Evolutionary conservation across 306 rosid genomes (phyloP).

Genomic region (Fagus crenata): DNA sequence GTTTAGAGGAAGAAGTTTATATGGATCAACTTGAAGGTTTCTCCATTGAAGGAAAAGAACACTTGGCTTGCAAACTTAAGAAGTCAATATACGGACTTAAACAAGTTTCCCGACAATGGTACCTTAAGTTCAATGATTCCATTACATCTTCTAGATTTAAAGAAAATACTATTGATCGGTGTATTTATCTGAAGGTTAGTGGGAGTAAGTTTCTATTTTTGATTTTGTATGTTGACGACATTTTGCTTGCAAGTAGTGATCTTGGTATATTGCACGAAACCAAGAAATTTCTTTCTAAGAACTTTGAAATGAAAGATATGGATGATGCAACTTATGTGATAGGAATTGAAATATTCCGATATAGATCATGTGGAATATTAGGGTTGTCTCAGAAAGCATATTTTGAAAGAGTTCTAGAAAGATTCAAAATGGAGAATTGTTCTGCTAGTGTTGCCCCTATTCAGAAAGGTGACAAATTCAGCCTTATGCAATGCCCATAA

Average conservation of each 20-base stretch:
- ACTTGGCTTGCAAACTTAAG: not conserved
- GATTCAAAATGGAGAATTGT: too few relatives aligned
- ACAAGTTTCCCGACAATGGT: not conserved
- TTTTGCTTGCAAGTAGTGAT: not conserved
- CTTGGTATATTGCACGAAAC: not conserved
- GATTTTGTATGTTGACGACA: not conserved
- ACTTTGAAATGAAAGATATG: not conserved
- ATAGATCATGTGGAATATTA: not conserved
- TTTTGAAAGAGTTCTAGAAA: not conserved
- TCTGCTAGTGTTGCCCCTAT: too few relatives aligned
- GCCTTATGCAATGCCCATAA: too few relatives aligned
- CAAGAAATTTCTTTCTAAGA: not conserved
- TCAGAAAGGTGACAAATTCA: too few relatives aligned
- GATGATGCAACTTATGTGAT: not conserved
- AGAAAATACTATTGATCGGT: not conserved
- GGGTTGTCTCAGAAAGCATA: not conserved
- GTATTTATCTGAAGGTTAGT: not conserved
- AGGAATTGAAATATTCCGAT: not conserved
- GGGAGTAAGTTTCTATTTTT: not conserved
- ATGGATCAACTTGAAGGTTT: not conserved
- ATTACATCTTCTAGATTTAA: not conserved
- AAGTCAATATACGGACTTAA: not conserved
- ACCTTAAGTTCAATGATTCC: not conserved
- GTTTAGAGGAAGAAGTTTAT: not conserved
- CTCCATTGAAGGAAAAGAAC: not conserved